Evolutionary conservation across 129 eudicot genomes (phyloP).

Genomic region (Calendula officinalis): DNA sequence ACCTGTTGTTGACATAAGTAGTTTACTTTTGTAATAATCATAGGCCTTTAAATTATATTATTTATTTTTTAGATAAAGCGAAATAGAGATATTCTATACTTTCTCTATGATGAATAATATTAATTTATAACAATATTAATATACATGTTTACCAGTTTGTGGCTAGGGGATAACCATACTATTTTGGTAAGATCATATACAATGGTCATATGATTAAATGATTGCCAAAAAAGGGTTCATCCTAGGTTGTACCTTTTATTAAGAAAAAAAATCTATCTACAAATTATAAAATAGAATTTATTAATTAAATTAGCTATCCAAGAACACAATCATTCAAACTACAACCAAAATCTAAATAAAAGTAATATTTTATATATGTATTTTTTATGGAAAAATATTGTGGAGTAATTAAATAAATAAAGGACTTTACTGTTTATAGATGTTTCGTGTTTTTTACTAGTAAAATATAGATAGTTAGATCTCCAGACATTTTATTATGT

Average conservation of each 20-base stretch:
- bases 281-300: constrained; percentile 14
- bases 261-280: constrained; percentile 14
- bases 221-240: constrained; percentile 27
- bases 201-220: constrained; percentile 23
- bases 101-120: constrained; percentile 2
- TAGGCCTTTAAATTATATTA: background rate
- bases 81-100: constrained; percentile 6
- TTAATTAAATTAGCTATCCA: constrained; percentile 7
- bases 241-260: constrained; percentile 35
- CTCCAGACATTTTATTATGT: background rate
- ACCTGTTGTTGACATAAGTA: constrained; percentile 11
- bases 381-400: background rate
- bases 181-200: constrained; percentile 5
- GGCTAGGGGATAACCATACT: constrained; percentile 24
- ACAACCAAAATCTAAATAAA: constrained; percentile 27
- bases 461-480: constrained; percentile 25
- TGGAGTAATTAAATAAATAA: constrained; percentile 15
- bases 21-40: background rate
- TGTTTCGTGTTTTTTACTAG: constrained; percentile 20
- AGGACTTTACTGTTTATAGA: constrained; percentile 11
- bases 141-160: constrained; percentile 28
- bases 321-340: constrained; percentile 25
- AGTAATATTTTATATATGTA: constrained; percentile 14
- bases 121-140: constrained; percentile 9
- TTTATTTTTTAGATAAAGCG: constrained; percentile 3